Base-by-base conservation (phyloP, 345 rosid genomes). In the Microcos paniculata region DNA sequence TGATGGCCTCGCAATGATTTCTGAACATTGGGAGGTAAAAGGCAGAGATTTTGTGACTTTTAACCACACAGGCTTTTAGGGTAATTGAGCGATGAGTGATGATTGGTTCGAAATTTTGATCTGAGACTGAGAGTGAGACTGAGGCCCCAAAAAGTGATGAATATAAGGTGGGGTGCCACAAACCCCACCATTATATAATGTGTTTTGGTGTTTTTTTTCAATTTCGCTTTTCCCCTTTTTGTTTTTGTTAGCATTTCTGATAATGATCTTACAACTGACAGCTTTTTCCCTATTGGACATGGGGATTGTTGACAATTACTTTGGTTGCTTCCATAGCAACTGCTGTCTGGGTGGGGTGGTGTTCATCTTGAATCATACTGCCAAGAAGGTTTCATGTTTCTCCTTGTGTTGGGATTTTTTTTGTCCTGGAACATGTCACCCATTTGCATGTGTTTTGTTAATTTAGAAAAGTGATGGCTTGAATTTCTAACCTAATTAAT, bases 301-400 rank as follows among this genome's bases (percentile, higher is more conserved):
- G 21, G 19, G 49, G 30, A 51, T 12, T 69, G 19, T 11, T 49
- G 45, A 51, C 59, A 69, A 31, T 51, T 51, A 69, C 59, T 69
- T 51, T 2, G 58, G 59, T 49, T 69, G 28, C 73, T 69, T 49
- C 73, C 21, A 30, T 69, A 19, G 28, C 23, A 19, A 31, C 24
- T 4, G 16, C n/a, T 35, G 6, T 35, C 6, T 4, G 40, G 40
- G 6, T 7, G 6, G 3, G 15, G 11, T 69, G 14, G 7, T 45
- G 55, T 30, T 69, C 72, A 46, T 68, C 24, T 65, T 43, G 26
- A 31, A 43, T 65, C 52, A 23, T 65, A n/a, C n/a, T 43, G 42
- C 52, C 30, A 21, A 65, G 15, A 48, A 28, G 33, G 2, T 65
- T 42, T 11, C 52, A 6, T 43, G 33, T 40, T 64, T 21, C 69